Evolutionary conservation across 2,329 filamentous ascomycete species (phyloP).

Genomic region (Pseudopyrenochaeta lycopersici): DNA sequence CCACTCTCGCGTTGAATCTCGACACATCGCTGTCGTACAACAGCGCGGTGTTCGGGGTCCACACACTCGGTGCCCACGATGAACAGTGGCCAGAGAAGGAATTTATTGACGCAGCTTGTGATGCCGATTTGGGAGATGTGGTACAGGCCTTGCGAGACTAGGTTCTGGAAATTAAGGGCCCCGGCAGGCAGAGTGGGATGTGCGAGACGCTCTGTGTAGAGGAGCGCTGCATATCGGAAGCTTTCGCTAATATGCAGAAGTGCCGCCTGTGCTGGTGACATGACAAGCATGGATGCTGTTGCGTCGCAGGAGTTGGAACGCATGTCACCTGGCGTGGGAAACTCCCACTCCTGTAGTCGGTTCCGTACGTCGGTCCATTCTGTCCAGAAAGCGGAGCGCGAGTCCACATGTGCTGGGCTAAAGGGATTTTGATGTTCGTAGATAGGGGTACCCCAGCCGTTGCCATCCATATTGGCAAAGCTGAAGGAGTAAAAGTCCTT

Average conservation of each 20-base stretch:
- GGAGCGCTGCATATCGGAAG: constrained; percentile 86
- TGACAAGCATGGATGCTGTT: constrained; percentile 30
- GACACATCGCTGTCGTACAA: constrained; percentile 80
- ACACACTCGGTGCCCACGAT: constrained; percentile 90
- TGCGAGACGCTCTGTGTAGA: constrained; percentile 89
- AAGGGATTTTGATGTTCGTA: constrained; percentile 53
- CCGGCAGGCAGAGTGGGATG: constrained; percentile 76
- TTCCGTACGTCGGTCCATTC: constrained; percentile 85
- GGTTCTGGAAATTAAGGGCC: constrained; percentile 80
- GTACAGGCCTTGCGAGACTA: constrained; percentile 82
- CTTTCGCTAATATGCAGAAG: constrained; percentile 85
- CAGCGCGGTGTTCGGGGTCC: constrained; percentile 77
- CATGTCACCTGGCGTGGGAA: constrained; percentile 53
- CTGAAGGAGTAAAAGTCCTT: constrained; percentile 63
- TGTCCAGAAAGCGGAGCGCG: constrained; percentile 73
- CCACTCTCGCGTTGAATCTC: constrained; percentile 89
- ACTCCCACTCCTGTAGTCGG: constrained; percentile 82
- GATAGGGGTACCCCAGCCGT: constrained; percentile 70
- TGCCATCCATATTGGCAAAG: constrained; percentile 71
- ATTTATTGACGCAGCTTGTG: constrained; percentile 80
- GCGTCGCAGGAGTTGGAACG: constrained; percentile 35
- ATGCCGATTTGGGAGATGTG: constrained; percentile 83
- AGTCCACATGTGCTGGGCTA: constrained; percentile 62
- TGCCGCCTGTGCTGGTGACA: constrained; percentile 70
- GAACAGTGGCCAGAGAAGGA: constrained; percentile 92